These are phyloP conservation scores for Ogataea methylovora DNA, from an alignment of 805 yeast genomes.

Conservation along the genomic window DNA sequence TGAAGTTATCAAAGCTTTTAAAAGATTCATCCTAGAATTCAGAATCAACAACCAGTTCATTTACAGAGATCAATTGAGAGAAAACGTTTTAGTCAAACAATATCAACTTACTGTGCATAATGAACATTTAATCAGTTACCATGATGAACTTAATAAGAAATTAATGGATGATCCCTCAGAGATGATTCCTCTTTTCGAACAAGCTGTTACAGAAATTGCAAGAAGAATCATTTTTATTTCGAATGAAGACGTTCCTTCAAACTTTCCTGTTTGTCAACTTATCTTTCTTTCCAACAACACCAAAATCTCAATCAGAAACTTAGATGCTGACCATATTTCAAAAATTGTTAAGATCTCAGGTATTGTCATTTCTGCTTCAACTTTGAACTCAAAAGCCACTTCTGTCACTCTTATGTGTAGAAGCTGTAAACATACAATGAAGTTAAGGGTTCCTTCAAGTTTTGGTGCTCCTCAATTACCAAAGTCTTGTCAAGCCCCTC, in stretches of 20 bases:
- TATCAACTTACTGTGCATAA: conserved; percentile 68
- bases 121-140: conserved; percentile 80
- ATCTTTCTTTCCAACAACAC: conserved; percentile 67
- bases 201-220: conserved; percentile 80
- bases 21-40: conserved; percentile 77
- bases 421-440: conserved; percentile 74
- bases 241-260: conserved; percentile 39
- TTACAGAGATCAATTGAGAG: conserved; percentile 87
- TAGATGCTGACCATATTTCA: conserved; percentile 82
- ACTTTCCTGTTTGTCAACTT: conserved; percentile 79
- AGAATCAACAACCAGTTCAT: conserved; percentile 75
- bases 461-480: conserved; percentile 70
- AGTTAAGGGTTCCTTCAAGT: conserved; percentile 52
- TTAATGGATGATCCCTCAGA: conserved; percentile 83
- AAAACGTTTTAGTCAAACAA: conserved; percentile 70
- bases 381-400: conserved; percentile 82
- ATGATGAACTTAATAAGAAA: conserved; percentile 82
- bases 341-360: conserved; percentile 90
- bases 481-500: conserved; percentile 51
- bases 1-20: conserved; percentile 71
- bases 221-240: conserved; percentile 54
- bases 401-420: conserved; percentile 79
- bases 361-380: conserved; percentile 85
- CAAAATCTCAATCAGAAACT: conserved; percentile 65
- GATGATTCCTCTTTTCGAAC: conserved; percentile 79